Percentiles rank a stretch among this genome's conserved stretches.
Evolutionary conservation across 2,329 filamentous ascomycete genomes (phyloP).

Genomic region (Colletotrichum tabaci): DNA sequence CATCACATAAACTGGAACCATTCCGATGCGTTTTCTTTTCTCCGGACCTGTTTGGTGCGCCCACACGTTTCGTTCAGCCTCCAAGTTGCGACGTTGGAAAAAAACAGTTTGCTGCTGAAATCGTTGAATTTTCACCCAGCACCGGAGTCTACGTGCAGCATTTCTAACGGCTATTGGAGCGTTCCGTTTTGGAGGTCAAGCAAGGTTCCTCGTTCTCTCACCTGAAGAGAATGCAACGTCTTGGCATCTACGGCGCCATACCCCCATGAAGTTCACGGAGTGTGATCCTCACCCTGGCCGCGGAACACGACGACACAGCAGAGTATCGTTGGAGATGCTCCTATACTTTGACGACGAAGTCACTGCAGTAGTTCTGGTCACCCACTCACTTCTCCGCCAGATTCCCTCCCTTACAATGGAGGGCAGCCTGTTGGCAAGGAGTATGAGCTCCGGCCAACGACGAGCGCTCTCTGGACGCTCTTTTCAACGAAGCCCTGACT

Average conservation of each 20-base stretch:
- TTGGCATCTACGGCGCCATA: constrained; percentile 14
- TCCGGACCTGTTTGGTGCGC: constrained; percentile 14
- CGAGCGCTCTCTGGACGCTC: background rate
- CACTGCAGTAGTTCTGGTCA: background rate
- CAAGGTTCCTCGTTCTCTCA: constrained; percentile 6
- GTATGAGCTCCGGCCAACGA: constrained; percentile 17
- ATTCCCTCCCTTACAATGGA: background rate
- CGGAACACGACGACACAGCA: background rate
- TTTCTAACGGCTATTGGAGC: background rate
- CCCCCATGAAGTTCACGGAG: background rate
- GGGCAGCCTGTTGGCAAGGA: background rate
- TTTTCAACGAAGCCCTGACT: constrained; percentile 6
- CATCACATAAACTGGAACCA: constrained; percentile 11
- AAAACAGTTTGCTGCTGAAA: background rate
- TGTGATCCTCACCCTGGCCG: background rate
- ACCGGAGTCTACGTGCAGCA: background rate
- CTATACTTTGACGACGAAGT: background rate
- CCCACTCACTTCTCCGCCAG: background rate
- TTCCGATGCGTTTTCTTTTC: constrained; percentile 31
- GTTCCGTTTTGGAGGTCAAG: constrained; percentile 7
- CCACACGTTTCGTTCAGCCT: constrained; percentile 11
- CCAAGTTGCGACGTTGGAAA: background rate
- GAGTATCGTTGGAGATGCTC: background rate
- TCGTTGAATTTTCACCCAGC: background rate
- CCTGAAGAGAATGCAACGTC: constrained; percentile 27